Evolutionary conservation across 2,329 filamentous ascomycete genomes (phyloP), one percentile per base, ranked within the genome.

Genomic region (Xylaria sp.): DNA sequence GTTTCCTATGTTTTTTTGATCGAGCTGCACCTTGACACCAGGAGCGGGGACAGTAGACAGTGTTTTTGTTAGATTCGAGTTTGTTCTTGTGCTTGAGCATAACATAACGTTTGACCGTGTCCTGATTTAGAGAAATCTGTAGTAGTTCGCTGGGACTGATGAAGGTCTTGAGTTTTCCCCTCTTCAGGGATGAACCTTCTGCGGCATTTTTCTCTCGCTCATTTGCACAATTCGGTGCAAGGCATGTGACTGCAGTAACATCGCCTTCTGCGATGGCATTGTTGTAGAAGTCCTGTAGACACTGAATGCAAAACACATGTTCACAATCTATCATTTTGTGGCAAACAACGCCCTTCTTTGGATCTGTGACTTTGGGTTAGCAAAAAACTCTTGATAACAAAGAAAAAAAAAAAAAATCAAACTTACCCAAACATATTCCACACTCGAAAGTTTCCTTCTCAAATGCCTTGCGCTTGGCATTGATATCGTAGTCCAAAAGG

Each of bases 21-120:
- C 89, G 88, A 31, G 94, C 94, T 2, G 94, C 93, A 6, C 93
- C 94, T 79, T 96, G 93, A 78, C 96, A 99, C 93, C 94, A 97
- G 65, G 90, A 86, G 9, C 96, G 89, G 0, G 96, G 96, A 76
- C 96, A 99, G 79, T 97, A 98, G 40, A 97, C 87, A 0, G 94
- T 97, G 67, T 90, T 91, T 76, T 94, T 97, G 80, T 98, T 94
- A 0, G 93, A 90, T 79, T 98, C 96, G 2, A 98, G 88, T 78
- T 93, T 92, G 72, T 92, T 93, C 82, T 98, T 98, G 76, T 97
- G 93, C 81, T 96, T 97, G 69, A 98, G 86, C 44, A 89, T 90
- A 4, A 97, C 92, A 78, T 97, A 99, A 64, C 96, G 91, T 76
- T 93, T 90, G 2, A 97, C 93, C 40, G 86, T 87, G 17, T 92